Base-by-base conservation (phyloP, 2,329 filamentous ascomycete species). In the Sporothrix brunneoviolacea region DNA sequence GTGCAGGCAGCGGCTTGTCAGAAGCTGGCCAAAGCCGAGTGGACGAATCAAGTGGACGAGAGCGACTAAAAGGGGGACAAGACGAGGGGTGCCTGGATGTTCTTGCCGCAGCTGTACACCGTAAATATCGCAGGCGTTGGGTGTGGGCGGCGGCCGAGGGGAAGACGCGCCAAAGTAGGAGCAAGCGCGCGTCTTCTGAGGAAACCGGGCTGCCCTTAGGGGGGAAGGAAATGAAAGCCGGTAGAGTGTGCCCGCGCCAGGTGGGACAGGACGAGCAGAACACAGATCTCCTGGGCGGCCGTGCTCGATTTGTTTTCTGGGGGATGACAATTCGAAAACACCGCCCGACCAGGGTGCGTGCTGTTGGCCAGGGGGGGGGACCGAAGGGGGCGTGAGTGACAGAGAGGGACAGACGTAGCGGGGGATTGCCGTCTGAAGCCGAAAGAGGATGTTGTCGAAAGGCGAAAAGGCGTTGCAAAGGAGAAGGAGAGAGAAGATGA, bases 181-280 rank as follows among this genome's bases (percentile, higher is more conserved):
- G 49, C 65, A 67, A 65, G 65, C 66, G 65, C 66, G 65, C 64
- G 65, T 65, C 62, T 66, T 62, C 54, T 42, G 32, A 24, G 27
- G 24, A 37, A 41, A 22, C n/a, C 18, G 24, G 22, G 38, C 38
- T 42, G 45, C 47, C 28, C 5, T 22, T 7, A 18, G 18, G 32
- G 28, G 22, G 19, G 18, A 38, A 27, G 22, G 37, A 21, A 30
- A 39, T 32, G 39, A 27, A 37, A 30, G 33, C 16, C 30, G 38
- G 32, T 32, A 30, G 41, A 41, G 48, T 18, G 48, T 32, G 32
- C 21, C n/a, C n/a, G n/a, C 15, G 21, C 45, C 16, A 41, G 24
- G 52, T 54, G 44, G 42, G 37, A 48, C 50, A 48, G 32, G 9
- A 15, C 36, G 24, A 44, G 50, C 40, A 42, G 24, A 28, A 52